These are phyloP conservation scores for Carex myosuroides DNA, from an alignment of 176 grass and related monocot species.

Conservation along the genomic window DNA sequence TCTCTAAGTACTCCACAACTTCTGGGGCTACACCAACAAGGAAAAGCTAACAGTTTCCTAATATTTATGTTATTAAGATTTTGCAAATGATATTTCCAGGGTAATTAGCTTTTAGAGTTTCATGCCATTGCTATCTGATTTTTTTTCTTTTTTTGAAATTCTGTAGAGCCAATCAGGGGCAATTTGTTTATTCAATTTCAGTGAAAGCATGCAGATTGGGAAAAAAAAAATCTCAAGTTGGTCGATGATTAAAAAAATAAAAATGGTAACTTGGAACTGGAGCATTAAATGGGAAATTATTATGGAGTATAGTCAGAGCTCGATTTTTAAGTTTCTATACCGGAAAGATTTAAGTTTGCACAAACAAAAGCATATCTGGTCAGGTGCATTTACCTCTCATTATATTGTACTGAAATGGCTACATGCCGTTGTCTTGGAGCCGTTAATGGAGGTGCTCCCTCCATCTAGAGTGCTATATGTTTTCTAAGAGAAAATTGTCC, in stretches of 20 bases:
- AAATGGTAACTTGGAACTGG: neutral
- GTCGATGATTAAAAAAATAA: neutral
- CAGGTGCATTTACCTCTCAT: neutral
- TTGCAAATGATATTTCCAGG: neutral
- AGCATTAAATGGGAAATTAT: neutral
- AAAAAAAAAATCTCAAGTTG: neutral
- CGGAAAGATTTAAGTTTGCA: neutral
- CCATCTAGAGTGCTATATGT: neutral
- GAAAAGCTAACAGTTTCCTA: conserved; percentile 4
- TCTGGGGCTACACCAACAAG: neutral
- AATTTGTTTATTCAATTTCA: conserved; percentile 10
- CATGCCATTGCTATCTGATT: neutral
- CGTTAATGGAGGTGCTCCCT: neutral
- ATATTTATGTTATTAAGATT: conserved; percentile 2
- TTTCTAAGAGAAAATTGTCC: neutral
- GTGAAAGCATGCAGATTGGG: neutral
- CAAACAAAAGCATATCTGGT: neutral
- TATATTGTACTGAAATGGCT: neutral
- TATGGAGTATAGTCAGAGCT: neutral
- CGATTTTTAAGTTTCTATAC: neutral
- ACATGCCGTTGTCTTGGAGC: neutral
- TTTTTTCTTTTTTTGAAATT: neutral
- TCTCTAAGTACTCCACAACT: conserved; percentile 33
- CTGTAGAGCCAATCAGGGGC: neutral
- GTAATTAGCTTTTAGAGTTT: conserved; percentile 1